Evolutionary conservation across 2,329 filamentous ascomycete species (phyloP), one percentile per base, ranked within the genome.

Genomic region (Ophiostoma sp.): DNA sequence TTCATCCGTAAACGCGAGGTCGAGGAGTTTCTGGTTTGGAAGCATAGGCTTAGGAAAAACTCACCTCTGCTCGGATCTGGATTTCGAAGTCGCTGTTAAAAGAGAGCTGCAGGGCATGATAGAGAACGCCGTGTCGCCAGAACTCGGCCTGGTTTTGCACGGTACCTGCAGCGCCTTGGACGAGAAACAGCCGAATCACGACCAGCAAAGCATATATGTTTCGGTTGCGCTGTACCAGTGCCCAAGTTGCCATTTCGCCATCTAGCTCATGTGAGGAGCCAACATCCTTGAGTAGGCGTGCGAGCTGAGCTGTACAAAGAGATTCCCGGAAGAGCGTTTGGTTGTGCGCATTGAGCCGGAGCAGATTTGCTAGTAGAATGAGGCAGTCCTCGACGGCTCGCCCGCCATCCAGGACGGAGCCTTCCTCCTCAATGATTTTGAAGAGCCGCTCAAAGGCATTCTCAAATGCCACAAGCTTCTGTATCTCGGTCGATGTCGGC

Each of bases 401-500:
- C 57, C 93, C 94, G 19, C 96, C 96, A 77, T 97, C 91, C 4
- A 87, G 87, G 61, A 99, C 84, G 1, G 91, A 92, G 0, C 96
- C 96, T 78, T 99, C 96, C 0, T 87, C 85, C 76, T 91, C 88
- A 71, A 99, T 93, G 71, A 98, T 91, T 61, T 86, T 86, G 80
- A 98, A 98, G 33, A 97, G 85, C 59, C 92, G 90, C 75, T 96
- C 94, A 78, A 98, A 98, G 0, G 95, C 93, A 85, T 94, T 95
- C 79, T 98, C 94, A 77, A 98, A 98, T 0, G 94, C 96, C 31
- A 98, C 95, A 1, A 98, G 87, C 81, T 98, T 98, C 80, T 98
- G 95, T 70, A 99, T 88, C 78, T 98, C 95, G 57, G 91, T 84
- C 9, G 95, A 97, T 0, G 91, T 91, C 39, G 94, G 93, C 0